A percentile compares a stretch with the other conserved stretches of the same genome.
phyloP scores from a whole-genome alignment of 495 filamentous ascomycete genomes.

The Polyplosphaeria fusca region DNA sequence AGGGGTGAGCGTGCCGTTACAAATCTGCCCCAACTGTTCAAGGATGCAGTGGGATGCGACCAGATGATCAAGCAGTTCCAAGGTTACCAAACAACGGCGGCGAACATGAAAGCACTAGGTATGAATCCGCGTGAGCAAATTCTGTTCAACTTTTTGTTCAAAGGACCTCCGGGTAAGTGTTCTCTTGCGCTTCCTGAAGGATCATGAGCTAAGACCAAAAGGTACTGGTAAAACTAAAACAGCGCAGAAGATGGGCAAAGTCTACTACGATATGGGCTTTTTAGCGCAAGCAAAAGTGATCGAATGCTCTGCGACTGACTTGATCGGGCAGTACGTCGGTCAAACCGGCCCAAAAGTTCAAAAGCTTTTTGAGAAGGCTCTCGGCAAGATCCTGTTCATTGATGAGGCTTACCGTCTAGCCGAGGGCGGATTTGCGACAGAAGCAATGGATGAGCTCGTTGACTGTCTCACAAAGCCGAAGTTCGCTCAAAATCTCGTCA shows the following conservation, averaged over 20 bases:
- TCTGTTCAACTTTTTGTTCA: constrained; percentile 62
- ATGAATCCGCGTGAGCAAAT: constrained; percentile 59
- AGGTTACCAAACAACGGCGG: constrained; percentile 57
- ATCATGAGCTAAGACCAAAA: constrained; percentile 21
- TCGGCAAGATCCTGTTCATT: constrained; percentile 64
- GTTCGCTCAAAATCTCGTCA: constrained; percentile 62
- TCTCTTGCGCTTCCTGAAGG: neutral
- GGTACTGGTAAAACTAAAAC: constrained; percentile 76
- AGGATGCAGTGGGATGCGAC: constrained; percentile 66
- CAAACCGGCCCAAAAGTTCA: constrained; percentile 64
- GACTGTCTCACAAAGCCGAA: constrained; percentile 63
- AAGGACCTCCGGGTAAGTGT: constrained; percentile 58
- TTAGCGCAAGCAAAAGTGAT: constrained; percentile 40
- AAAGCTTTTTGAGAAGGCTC: constrained; percentile 55
- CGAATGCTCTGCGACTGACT: constrained; percentile 44
- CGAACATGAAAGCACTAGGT: constrained; percentile 46
- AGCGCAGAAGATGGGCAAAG: constrained; percentile 65
- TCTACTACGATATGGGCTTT: constrained; percentile 64
- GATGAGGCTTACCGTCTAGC: constrained; percentile 65
- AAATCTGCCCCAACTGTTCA: constrained; percentile 58
- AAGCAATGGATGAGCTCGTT: constrained; percentile 72
- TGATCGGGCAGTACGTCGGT: constrained; percentile 49
- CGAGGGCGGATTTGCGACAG: constrained; percentile 59
- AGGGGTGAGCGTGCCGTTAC: constrained; percentile 50
- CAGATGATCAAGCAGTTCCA: constrained; percentile 56